Percentiles rank a stretch among this genome's conserved stretches.
Evolutionary conservation across 2,329 filamentous ascomycete genomes (phyloP).

Genomic region (Ophiostoma triangulosporum): DNA sequence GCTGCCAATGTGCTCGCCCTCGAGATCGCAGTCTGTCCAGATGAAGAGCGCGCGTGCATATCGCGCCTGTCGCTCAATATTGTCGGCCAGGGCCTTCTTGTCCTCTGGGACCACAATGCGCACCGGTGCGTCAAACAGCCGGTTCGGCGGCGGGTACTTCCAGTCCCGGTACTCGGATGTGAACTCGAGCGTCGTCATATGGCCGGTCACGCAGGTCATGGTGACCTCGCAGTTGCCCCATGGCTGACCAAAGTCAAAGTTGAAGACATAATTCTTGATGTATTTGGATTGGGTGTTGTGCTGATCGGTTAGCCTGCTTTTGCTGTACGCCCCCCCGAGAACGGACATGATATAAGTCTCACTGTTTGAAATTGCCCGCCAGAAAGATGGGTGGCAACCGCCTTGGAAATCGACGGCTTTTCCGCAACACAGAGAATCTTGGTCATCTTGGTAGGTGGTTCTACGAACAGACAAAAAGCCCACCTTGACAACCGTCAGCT

Average conservation of each 20-base stretch:
- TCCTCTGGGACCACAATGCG: slow-evolving; percentile 54
- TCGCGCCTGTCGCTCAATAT: slow-evolving; percentile 68
- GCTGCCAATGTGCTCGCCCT: slow-evolving; percentile 90
- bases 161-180: slow-evolving; percentile 61
- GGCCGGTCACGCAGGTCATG: slow-evolving; percentile 88
- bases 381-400: slow-evolving; percentile 78
- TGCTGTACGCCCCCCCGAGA: not conserved
- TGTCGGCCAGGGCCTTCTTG: slow-evolving; percentile 67
- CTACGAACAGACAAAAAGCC: not conserved
- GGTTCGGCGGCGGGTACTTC: slow-evolving; percentile 64
- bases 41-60: slow-evolving; percentile 70
- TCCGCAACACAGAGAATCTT: slow-evolving; percentile 43
- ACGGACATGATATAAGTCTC: slow-evolving; percentile 20
- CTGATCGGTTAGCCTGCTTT: slow-evolving; percentile 28
- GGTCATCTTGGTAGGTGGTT: slow-evolving; percentile 26
- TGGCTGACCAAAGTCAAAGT: slow-evolving; percentile 67
- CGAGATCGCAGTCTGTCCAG: slow-evolving; percentile 97
- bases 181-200: slow-evolving; percentile 75
- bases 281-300: slow-evolving; percentile 56
- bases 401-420: slow-evolving; percentile 88
- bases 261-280: slow-evolving; percentile 90
- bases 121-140: slow-evolving; percentile 72
- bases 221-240: slow-evolving; percentile 77
- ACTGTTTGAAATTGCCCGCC: slow-evolving; percentile 62
- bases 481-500: not conserved